phyloP scores from a whole-genome alignment of 2,329 filamentous ascomycete genomes.

The Parascedosporium putredinis region DNA sequence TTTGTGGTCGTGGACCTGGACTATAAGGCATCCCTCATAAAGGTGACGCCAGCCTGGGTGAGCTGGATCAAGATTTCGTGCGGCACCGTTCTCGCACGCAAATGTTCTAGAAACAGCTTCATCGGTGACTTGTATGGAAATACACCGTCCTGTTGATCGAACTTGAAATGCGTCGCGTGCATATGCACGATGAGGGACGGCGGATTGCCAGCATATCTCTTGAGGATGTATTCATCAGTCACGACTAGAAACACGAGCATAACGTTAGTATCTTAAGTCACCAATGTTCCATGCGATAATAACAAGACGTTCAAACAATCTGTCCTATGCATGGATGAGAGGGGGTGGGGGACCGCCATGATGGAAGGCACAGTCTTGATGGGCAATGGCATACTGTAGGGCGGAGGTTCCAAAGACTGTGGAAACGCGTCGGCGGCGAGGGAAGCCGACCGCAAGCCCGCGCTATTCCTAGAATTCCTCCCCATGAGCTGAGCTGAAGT shows the following conservation, averaged over 20 bases:
- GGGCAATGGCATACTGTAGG: conserved; percentile 34
- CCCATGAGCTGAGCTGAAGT: conserved; percentile 31
- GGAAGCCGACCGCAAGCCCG: conserved; percentile 38
- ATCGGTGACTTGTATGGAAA: conserved; percentile 91
- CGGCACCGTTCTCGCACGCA: conserved; percentile 67
- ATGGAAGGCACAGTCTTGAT: no score
- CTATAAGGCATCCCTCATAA: conserved; percentile 95
- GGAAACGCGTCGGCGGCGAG: conserved; percentile 30
- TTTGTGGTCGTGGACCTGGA: conserved; percentile 85
- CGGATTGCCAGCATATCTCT: conserved; percentile 62
- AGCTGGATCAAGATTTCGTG: conserved; percentile 82
- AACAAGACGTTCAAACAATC: no score
- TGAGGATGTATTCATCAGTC: conserved; percentile 68
- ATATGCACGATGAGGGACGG: conserved; percentile 84
- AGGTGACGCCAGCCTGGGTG: conserved; percentile 58
- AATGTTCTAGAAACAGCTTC: conserved; percentile 67
- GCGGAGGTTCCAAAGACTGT: conserved; percentile 32
- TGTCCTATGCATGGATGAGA: no score
- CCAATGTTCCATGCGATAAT: no score
- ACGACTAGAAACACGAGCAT: conserved; percentile 47
- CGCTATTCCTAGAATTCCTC: conserved; percentile 40
- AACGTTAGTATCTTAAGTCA: no score
- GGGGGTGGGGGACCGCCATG: no score
- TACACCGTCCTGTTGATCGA: conserved; percentile 88
- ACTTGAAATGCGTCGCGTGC: conserved; percentile 75